Conservation (phyloP, 768 basidiomycete species). For the Calvatia gigantea region DNA sequence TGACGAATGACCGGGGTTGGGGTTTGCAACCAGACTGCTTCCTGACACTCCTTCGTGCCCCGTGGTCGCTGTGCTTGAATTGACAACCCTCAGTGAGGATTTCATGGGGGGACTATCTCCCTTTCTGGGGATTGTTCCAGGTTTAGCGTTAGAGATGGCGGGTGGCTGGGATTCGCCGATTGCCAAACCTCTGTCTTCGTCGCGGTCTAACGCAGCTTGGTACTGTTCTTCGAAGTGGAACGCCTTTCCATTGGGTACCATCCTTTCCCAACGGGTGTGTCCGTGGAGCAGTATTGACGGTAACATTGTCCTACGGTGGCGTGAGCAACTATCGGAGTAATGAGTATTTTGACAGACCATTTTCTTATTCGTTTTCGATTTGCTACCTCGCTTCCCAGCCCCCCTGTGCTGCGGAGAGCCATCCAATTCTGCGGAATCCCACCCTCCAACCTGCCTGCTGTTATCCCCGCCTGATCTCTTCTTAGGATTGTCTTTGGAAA, state of each 20-base stretch:
- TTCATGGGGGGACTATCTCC: neutral
- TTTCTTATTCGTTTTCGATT: too few relatives aligned
- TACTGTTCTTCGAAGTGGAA: neutral
- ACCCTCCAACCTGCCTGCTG: too few relatives aligned
- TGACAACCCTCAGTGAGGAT: neutral
- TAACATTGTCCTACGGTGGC: neutral
- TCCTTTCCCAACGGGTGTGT: slow-evolving; percentile 2
- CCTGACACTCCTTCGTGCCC: neutral
- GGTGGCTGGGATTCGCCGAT: neutral
- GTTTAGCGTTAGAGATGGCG: neutral
- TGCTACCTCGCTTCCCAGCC: too few relatives aligned
- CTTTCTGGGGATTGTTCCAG: neutral
- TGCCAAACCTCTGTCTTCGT: neutral
- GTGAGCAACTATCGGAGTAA: neutral
- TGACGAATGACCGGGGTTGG: neutral
- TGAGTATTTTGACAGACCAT: neutral
- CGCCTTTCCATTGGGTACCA: neutral
- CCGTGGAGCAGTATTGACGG: neutral
- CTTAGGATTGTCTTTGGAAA: too few relatives aligned
- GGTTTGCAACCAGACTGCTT: neutral
- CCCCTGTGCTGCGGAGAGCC: too few relatives aligned
- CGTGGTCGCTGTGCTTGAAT: slow-evolving; percentile 2
- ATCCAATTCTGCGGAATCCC: too few relatives aligned
- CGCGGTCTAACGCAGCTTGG: neutral
- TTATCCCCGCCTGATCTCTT: neutral